These are phyloP conservation scores for Lecanicillium sp. DNA, from an alignment of 2,329 filamentous ascomycete species.

Conservation along the genomic window DNA sequence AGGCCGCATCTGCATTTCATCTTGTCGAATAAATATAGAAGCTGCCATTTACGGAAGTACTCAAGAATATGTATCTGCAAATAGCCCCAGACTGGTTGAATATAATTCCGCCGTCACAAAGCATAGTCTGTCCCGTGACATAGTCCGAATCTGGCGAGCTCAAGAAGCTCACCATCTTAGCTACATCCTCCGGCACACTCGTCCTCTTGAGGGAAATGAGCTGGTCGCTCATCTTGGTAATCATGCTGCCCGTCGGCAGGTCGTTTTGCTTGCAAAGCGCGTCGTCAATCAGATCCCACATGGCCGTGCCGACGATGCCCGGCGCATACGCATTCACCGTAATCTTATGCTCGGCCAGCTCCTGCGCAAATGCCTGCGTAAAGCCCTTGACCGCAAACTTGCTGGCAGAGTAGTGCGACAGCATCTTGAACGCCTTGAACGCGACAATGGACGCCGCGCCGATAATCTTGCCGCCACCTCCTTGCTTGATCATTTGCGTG, in stretches of 20 bases:
- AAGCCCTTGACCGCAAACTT: conserved; percentile 63
- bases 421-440: conserved; percentile 50
- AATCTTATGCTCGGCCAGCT: conserved; percentile 56
- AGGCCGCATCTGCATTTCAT: too few relatives aligned
- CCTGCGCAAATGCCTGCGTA: conserved; percentile 59
- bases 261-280: conserved; percentile 37
- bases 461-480: conserved; percentile 42
- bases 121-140: conserved; percentile 57
- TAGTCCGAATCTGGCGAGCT: conserved; percentile 53
- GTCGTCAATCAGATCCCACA: conserved; percentile 64
- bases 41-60: too few relatives aligned
- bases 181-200: conserved; percentile 55
- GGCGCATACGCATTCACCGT: conserved; percentile 61
- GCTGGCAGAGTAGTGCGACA: conserved; percentile 55
- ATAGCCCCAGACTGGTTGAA: conserved; percentile 21
- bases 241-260: conserved; percentile 41
- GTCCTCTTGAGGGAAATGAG: conserved; percentile 49
- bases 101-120: conserved; percentile 54
- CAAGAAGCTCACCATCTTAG: conserved; percentile 54
- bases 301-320: conserved; percentile 57
- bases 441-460: conserved; percentile 48
- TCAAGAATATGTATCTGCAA: too few relatives aligned
- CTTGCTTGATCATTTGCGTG: conserved; percentile 57
- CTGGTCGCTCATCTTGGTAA: conserved; percentile 45
- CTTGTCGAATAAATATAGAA: too few relatives aligned